These are phyloP conservation scores for Apiospora malaysiana DNA, from an alignment of 2,329 filamentous ascomycete species.

Conservation along the genomic window DNA sequence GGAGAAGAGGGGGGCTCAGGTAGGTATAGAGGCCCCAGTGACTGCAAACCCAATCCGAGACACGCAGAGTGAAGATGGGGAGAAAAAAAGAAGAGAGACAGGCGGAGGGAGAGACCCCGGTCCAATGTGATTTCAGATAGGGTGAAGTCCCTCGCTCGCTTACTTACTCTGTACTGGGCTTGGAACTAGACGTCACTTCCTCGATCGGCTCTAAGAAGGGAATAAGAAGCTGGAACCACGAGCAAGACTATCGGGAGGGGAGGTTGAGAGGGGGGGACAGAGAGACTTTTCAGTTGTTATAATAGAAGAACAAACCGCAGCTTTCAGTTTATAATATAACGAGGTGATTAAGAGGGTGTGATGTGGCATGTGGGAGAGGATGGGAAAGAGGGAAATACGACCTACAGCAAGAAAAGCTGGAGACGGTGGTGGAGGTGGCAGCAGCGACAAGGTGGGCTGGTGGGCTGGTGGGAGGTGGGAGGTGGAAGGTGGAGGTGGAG, in stretches of 20 bases:
- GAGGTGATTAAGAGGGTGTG: background rate
- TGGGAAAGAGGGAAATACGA: slow-evolving; percentile 19
- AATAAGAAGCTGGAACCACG: background rate
- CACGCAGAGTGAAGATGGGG: background rate
- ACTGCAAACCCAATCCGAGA: background rate
- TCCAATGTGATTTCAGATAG: background rate
- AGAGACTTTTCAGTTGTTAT: background rate
- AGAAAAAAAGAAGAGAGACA: background rate
- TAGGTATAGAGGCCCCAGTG: background rate
- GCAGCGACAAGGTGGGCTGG: background rate
- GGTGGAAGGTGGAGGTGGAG: slow-evolving; percentile 17
- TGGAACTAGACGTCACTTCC: slow-evolving; percentile 4
- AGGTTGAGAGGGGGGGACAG: background rate
- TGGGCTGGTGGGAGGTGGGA: too few species aligned
- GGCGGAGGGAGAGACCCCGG: slow-evolving; percentile 4
- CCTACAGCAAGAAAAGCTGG: slow-evolving; percentile 2
- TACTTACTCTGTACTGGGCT: slow-evolving; percentile 14
- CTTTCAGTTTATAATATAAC: background rate
- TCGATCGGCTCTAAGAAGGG: background rate
- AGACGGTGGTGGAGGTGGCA: slow-evolving; percentile 10
- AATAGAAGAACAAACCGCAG: background rate
- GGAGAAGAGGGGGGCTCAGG: background rate
- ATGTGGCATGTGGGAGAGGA: slow-evolving; percentile 9
- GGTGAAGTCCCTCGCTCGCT: background rate
- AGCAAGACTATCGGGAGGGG: background rate